Conservation (phyloP, 2,329 filamentous ascomycete species). For the Teratosphaeria gauchensis region DNA sequence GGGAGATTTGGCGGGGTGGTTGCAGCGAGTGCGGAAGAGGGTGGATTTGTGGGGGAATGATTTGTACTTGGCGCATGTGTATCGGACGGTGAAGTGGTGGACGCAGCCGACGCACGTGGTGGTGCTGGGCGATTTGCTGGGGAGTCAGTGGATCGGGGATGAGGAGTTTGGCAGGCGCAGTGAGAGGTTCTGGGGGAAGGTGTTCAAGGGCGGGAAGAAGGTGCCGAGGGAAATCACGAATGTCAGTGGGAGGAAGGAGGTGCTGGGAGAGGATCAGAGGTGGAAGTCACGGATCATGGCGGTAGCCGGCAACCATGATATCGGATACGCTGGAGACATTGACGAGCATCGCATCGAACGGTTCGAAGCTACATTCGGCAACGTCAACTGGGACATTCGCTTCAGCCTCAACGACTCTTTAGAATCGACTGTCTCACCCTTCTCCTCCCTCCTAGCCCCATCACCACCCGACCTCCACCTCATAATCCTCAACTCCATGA, state of each 20-base stretch:
- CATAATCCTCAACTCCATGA: slow-evolving; percentile 84
- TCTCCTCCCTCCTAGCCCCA: not conserved
- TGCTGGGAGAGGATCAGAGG: slow-evolving; percentile 35
- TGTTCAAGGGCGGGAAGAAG: slow-evolving; percentile 17
- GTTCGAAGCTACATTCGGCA: slow-evolving; percentile 79
- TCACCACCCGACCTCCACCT: slow-evolving; percentile 62
- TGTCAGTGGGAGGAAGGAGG: slow-evolving; percentile 25
- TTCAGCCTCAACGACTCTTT: slow-evolving; percentile 39
- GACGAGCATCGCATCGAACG: slow-evolving; percentile 63
- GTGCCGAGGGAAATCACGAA: slow-evolving; percentile 23
- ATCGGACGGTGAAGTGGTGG: slow-evolving; percentile 76
- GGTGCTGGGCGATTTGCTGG: slow-evolving; percentile 82
- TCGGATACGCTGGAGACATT: slow-evolving; percentile 91
- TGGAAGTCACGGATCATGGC: slow-evolving; percentile 81
- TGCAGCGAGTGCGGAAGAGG: slow-evolving; percentile 63
- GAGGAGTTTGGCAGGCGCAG: slow-evolving; percentile 70
- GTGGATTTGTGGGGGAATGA: slow-evolving; percentile 91
- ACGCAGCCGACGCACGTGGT: slow-evolving; percentile 74
- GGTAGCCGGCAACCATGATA: slow-evolving; percentile 88
- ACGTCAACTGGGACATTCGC: slow-evolving; percentile 79
- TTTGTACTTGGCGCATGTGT: slow-evolving; percentile 87
- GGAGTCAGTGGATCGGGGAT: slow-evolving; percentile 89
- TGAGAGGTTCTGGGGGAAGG: slow-evolving; percentile 18
- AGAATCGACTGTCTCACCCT: not conserved
- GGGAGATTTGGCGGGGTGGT: slow-evolving; percentile 56